Evolutionary conservation across 352 stramenopile species (phyloP).

Genomic region (Phytophthora pistaciae): DNA sequence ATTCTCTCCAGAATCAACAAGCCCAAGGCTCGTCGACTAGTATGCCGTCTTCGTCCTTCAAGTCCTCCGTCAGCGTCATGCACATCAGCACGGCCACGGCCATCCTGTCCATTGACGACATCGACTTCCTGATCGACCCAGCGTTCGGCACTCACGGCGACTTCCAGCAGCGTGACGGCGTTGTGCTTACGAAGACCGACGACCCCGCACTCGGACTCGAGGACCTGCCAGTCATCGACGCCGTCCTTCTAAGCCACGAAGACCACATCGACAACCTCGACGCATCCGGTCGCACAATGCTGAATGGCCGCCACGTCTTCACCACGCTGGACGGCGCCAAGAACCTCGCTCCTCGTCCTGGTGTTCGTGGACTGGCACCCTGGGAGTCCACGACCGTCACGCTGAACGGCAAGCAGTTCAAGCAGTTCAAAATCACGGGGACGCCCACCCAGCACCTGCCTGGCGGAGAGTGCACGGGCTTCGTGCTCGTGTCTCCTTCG

Average conservation of each 20-base stretch:
- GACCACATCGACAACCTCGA: slow-evolving; percentile 13
- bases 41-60: slow-evolving; percentile 33
- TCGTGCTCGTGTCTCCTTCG: slow-evolving; percentile 42
- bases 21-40: background rate
- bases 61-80: slow-evolving; percentile 46
- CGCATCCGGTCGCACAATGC: slow-evolving; percentile 35
- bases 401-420: slow-evolving; percentile 38
- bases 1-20: background rate
- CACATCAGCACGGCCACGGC: slow-evolving; percentile 49
- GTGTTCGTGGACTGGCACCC: slow-evolving; percentile 39
- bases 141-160: slow-evolving; percentile 35
- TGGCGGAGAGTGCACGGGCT: slow-evolving; percentile 44
- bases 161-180: slow-evolving; percentile 1
- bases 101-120: slow-evolving; percentile 47
- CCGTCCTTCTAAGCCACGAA: no score
- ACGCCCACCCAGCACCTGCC: slow-evolving; percentile 48
- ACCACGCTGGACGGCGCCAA: slow-evolving; percentile 50
- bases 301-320: slow-evolving; percentile 51
- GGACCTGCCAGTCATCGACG: no score
- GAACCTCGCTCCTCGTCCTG: slow-evolving; percentile 48
- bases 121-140: slow-evolving; percentile 55
- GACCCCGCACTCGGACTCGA: no score
- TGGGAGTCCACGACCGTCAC: slow-evolving; percentile 40
- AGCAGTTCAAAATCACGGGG: slow-evolving; percentile 52
- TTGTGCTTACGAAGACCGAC: no score